Evolutionary conservation across 2,329 filamentous ascomycete species (phyloP), one percentile per base, ranked within the genome.

Genomic region (Arthrobotrys megalospora): DNA sequence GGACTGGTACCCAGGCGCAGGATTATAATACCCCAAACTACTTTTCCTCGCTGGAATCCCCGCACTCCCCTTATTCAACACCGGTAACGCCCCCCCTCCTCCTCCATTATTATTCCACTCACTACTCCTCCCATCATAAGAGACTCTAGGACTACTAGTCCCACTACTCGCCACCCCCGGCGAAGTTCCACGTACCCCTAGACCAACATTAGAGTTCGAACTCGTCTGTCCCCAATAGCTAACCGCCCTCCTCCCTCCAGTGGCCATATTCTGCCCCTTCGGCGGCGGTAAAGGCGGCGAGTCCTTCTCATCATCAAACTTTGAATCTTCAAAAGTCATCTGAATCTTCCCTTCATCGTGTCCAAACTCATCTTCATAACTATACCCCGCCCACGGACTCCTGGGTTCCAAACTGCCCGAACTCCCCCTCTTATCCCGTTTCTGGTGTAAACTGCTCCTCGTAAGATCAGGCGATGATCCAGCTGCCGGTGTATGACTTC

Each of bases 301-400:
- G 86, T 7, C 19, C 10, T 52, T 63, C 16, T 78, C 62, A 11
- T 78, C 64, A 36, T 76, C 71, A 53, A 53, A 76, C 19, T 68
- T 68, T 6, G 71, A 68, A 38, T 68, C 67, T 24, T 93, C 91
- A 83, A 93, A 94, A 0, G 90, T 91, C 91, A 93, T 91, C 80
- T 90, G 87, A 6, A 92, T 85, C 65, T 67, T 73, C 36, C 80
- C 81, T 48, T 81, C 80, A 8, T 48, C 76, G n/a, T 80, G 79
- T 50, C 80, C 80, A 72, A 82, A 81, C 64, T 87, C 88, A 24
- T 88, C 87, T 28, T 88, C 86, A 34, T 72, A 55, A 48, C 64
- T 66, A 52, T 72, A 72, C 55, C 68, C 68, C 3, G 58, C 55
- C 66, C 67, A 76, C 1, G 79, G 71, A 45, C 70, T 76, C 36